Evolutionary conservation across 108 stramenopile species (phyloP).

Genomic region (Skeletonema menzelii): DNA sequence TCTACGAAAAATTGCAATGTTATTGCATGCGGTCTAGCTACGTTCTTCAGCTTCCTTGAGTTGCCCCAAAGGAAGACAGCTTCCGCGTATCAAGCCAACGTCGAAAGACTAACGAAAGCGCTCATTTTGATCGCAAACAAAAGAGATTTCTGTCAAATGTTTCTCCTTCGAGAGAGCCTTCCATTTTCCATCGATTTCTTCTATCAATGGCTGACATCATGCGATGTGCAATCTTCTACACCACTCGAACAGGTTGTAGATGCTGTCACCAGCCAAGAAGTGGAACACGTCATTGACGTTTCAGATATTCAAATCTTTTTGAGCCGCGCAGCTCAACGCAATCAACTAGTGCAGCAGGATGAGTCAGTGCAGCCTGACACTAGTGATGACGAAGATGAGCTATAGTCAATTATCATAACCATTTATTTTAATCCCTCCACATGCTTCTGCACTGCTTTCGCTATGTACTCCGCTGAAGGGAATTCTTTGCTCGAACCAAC

Average conservation of each 20-base stretch:
- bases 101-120: slow-evolving; percentile 15
- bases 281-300: slow-evolving; percentile 30
- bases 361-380: background rate
- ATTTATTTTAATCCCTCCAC: slow-evolving; percentile 22
- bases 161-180: slow-evolving; percentile 25
- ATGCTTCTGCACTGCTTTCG: slow-evolving; percentile 21
- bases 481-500: slow-evolving; percentile 3
- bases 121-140: slow-evolving; percentile 19
- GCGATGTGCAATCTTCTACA: slow-evolving; percentile 15
- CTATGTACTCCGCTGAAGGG: slow-evolving; percentile 31
- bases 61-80: slow-evolving; percentile 3
- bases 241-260: slow-evolving; percentile 24
- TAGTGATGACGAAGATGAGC: slow-evolving; percentile 10
- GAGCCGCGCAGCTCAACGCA: slow-evolving; percentile 33
- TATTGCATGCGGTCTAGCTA: slow-evolving; percentile 33
- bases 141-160: slow-evolving; percentile 32
- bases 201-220: slow-evolving; percentile 39
- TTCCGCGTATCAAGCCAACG: slow-evolving; percentile 7
- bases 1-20: slow-evolving; percentile 21
- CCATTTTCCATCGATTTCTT: slow-evolving; percentile 30
- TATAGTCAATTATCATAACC: background rate
- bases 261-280: slow-evolving; percentile 21
- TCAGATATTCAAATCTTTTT: slow-evolving; percentile 42
- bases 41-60: slow-evolving; percentile 27
- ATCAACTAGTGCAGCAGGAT: slow-evolving; percentile 1